phyloP scores from a whole-genome alignment of 768 basidiomycete genomes.

The Clitopilus passeckerianus region DNA sequence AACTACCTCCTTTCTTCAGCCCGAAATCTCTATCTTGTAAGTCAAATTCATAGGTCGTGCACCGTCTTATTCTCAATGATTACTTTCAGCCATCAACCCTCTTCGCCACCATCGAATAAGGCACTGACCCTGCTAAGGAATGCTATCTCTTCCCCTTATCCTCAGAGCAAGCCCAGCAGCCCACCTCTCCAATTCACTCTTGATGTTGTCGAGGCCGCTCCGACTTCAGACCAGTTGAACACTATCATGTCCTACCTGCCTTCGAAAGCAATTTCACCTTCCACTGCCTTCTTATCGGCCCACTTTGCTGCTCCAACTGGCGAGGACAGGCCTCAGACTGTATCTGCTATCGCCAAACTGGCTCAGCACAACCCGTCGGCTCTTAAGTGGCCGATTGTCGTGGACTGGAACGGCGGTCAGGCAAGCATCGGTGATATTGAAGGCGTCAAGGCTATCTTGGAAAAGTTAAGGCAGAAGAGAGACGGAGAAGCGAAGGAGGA shows the following conservation, averaged over 20 bases:
- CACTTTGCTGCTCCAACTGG: slow-evolving; percentile 47
- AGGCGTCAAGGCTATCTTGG: slow-evolving; percentile 64
- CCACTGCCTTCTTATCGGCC: slow-evolving; percentile 51
- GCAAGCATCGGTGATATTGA: slow-evolving; percentile 65
- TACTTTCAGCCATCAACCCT: slow-evolving; percentile 51
- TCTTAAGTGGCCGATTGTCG: slow-evolving; percentile 77
- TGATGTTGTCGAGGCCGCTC: slow-evolving; percentile 63
- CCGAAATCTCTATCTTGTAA: slow-evolving; percentile 66
- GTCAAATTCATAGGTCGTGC: slow-evolving; percentile 13
- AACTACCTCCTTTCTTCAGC: slow-evolving; percentile 20
- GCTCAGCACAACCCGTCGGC: slow-evolving; percentile 52
- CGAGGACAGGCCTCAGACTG: slow-evolving; percentile 30
- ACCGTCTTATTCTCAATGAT: neutral
- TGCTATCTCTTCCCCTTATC: slow-evolving; percentile 59
- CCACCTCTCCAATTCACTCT: slow-evolving; percentile 65
- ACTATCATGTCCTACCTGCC: slow-evolving; percentile 63
- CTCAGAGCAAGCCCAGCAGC: slow-evolving; percentile 37
- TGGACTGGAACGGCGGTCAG: slow-evolving; percentile 67
- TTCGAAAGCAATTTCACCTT: slow-evolving; percentile 30
- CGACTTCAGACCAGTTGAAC: slow-evolving; percentile 62
- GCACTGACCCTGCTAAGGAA: slow-evolving; percentile 57
- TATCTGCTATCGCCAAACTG: slow-evolving; percentile 43
- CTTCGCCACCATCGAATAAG: slow-evolving; percentile 59
- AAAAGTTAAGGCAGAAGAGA: slow-evolving; percentile 55
- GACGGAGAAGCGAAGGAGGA: slow-evolving; percentile 58